Evolutionary conservation across 2,329 filamentous ascomycete genomes (phyloP), one percentile per base, ranked within the genome.

Genomic region (Metarhizium sp.): DNA sequence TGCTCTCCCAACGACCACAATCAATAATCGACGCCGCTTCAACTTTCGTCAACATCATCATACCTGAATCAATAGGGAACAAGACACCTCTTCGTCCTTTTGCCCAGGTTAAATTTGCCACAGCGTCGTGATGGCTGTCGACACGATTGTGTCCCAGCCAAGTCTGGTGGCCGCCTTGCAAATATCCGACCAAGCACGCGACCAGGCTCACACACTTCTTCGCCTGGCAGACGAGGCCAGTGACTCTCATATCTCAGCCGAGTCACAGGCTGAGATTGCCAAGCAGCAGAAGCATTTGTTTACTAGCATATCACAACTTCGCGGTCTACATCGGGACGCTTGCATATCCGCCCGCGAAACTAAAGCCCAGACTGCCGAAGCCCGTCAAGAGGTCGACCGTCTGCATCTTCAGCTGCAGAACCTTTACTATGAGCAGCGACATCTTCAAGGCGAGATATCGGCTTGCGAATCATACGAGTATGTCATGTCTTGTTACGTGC

Each of bases 401-500:
- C 78, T 99, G 58, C 92, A 97, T 68, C 78, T 99, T 42, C 89
- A 95, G 66, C 78, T 99, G 55, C 92, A 97, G 72, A 99, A 99
- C 66, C 75, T 99, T 7, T 95, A 94, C 70, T 99, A 99, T 67
- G 92, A 99, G 71, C 92, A 97, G 73, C 80, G 90, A 54, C 91
- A 96, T 70, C 75, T 99, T 54, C 84, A 88, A 60, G 89, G 89
- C 51, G 94, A 99, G 72, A 97, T 99, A 58, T 77, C 82, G 0
- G 90, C 89, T 8, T 97, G 94, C 69, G 89, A 96, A 67, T 87
- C 86, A 52, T 96, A 95, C 64, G 89, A 96, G 90, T 95, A 74
- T 59, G 88, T 80, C 3, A 18, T 32, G 13, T 25, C 32, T 14
- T 30, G 36, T 51, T 14, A 38, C 16, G 10, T 45, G 6, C 46